Conservation (phyloP, 371 early-diverging fungal species). For the Mucor piriformis region DNA sequence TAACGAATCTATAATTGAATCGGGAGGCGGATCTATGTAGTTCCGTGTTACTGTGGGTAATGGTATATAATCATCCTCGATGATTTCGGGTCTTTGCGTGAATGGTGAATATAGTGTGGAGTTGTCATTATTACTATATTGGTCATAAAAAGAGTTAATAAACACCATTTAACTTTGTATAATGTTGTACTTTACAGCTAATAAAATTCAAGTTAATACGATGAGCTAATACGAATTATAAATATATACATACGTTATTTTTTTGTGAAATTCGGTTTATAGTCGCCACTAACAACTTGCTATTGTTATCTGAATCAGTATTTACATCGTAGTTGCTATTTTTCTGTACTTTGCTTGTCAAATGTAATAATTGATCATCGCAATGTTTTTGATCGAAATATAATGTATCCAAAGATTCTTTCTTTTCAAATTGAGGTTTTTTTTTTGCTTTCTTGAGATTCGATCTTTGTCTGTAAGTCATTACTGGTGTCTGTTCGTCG, state of each 20-base stretch:
- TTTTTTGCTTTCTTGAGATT: neutral
- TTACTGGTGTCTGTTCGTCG: neutral
- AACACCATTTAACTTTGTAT: neutral
- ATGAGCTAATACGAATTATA: neutral
- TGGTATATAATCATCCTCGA: conserved; percentile 10
- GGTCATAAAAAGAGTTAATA: neutral
- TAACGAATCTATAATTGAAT: conserved; percentile 1
- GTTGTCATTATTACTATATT: neutral
- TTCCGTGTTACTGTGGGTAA: conserved; percentile 15
- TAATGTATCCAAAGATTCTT: neutral
- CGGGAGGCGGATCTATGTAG: conserved; percentile 10
- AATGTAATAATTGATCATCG: no score
- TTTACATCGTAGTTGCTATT: no score
- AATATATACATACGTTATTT: no score
- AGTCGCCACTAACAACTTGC: no score
- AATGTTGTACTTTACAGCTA: neutral
- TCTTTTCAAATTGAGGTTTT: neutral
- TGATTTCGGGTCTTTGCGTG: conserved; percentile 1
- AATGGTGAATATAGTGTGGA: conserved; percentile 8
- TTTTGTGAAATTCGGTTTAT: no score
- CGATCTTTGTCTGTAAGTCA: neutral
- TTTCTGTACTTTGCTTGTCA: no score
- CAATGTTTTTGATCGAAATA: neutral
- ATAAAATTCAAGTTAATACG: neutral
- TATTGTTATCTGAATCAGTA: no score